Conservation (phyloP, 2,329 filamentous ascomycete genomes). For the Botryotinia narcissicola region DNA sequence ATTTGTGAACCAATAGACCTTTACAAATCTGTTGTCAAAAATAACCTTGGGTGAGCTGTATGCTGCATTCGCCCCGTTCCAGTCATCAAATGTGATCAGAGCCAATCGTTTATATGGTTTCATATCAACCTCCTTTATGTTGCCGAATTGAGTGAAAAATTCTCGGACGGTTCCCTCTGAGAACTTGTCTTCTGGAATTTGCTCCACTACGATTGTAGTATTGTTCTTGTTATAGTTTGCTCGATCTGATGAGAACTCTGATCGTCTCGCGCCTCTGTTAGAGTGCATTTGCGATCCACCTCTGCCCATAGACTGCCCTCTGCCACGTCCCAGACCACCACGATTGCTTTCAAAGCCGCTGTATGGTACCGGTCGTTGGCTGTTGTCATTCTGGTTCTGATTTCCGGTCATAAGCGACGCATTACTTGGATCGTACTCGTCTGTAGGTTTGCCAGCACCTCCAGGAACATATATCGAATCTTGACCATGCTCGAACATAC, state of each 20-base stretch:
- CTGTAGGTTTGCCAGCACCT: constrained; percentile 26
- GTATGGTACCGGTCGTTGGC: background rate
- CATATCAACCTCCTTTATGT: constrained; percentile 61
- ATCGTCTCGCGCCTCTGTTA: constrained; percentile 37
- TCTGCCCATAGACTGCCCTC: constrained; percentile 34
- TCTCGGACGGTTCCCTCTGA: constrained; percentile 60
- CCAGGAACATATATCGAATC: constrained; percentile 46
- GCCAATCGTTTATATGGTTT: constrained; percentile 65
- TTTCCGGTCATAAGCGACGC: constrained; percentile 43
- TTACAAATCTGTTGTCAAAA: constrained; percentile 83
- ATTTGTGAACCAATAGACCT: constrained; percentile 73
- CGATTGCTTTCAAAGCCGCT: constrained; percentile 21
- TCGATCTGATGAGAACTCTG: constrained; percentile 63
- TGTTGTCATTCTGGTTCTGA: constrained; percentile 26
- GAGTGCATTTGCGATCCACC: constrained; percentile 25
- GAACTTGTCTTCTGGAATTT: constrained; percentile 71
- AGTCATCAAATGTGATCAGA: constrained; percentile 65
- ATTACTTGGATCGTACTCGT: constrained; percentile 59
- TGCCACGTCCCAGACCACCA: constrained; percentile 38
- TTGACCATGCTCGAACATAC: constrained; percentile 66
- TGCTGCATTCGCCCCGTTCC: constrained; percentile 65
- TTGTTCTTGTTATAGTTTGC: constrained; percentile 61
- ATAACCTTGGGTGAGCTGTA: constrained; percentile 76
- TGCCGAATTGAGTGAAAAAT: constrained; percentile 73
- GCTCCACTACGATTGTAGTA: constrained; percentile 71